Percentiles rank a stretch among this genome's conserved stretches.
These are phyloP conservation scores for Phytopythium mirpurense DNA, from an alignment of 352 stramenopile species.

Conservation along the genomic window DNA sequence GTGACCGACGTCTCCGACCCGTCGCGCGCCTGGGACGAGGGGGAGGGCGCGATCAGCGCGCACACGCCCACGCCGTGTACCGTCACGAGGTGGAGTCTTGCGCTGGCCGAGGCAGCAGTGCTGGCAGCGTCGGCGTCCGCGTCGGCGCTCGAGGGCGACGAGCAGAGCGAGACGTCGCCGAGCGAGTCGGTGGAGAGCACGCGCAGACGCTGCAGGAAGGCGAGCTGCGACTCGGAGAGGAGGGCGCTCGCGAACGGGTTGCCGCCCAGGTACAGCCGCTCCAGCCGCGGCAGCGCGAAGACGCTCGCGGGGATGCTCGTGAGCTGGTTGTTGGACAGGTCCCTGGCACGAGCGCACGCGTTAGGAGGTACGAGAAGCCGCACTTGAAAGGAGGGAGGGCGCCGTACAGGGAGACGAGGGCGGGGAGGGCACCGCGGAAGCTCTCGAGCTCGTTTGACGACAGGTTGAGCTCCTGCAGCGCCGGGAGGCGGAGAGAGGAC, in stretches of 20 bases:
- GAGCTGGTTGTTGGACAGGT: slow-evolving; percentile 47
- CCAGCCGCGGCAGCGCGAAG: slow-evolving; percentile 34
- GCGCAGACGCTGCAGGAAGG: slow-evolving; percentile 31
- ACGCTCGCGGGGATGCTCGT: slow-evolving; percentile 33
- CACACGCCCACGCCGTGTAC: slow-evolving; percentile 12
- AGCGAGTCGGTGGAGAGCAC: slow-evolving; percentile 32
- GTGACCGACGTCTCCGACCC: background rate
- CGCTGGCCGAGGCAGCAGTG: slow-evolving; percentile 4
- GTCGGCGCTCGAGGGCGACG: slow-evolving; percentile 1
- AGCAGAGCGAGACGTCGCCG: slow-evolving; percentile 18
- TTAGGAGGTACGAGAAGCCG: too few species aligned
- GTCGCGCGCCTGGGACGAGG: slow-evolving; percentile 13
- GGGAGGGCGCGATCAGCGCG: background rate
- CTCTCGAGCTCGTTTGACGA: slow-evolving; percentile 41
- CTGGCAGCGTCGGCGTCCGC: slow-evolving; percentile 6
- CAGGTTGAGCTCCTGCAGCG: slow-evolving; percentile 42
- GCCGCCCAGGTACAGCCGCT: slow-evolving; percentile 26
- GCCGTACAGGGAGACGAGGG: slow-evolving; percentile 42
- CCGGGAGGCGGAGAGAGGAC: slow-evolving; percentile 26
- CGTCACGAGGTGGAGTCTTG: slow-evolving; percentile 16
- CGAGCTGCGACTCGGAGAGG: slow-evolving; percentile 29
- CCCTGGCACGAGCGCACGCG: slow-evolving; percentile 19
- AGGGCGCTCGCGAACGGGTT: slow-evolving; percentile 37
- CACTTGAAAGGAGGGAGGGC: background rate
- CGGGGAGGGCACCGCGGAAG: slow-evolving; percentile 35